Percentiles rank a stretch among this genome's conserved stretches.
phyloP scores from a whole-genome alignment of 1,284 basidiomycete species.

The Inonotus hispidus region DNA sequence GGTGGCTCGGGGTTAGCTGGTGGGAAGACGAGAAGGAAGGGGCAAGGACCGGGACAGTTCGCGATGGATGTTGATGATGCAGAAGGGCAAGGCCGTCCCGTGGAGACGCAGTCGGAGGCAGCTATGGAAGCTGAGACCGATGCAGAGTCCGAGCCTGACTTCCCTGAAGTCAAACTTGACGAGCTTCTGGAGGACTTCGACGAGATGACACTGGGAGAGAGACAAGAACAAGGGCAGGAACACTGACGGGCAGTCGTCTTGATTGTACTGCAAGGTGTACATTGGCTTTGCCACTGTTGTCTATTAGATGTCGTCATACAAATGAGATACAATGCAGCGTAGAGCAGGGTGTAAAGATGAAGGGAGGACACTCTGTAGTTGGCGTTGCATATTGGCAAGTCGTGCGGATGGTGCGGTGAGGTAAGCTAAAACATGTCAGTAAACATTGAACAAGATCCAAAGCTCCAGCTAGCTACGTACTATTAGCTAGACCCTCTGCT shows the following conservation, averaged over 20 bases:
- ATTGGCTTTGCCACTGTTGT: not conserved
- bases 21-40: slow-evolving; percentile 39
- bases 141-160: slow-evolving; percentile 81
- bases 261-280: not conserved
- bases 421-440: too few species aligned
- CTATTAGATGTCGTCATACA: not conserved
- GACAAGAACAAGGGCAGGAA: not conserved
- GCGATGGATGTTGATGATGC: slow-evolving; percentile 72
- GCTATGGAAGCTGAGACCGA: slow-evolving; percentile 36
- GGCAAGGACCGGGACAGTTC: slow-evolving; percentile 42
- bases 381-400: too few species aligned
- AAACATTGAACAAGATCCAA: too few species aligned
- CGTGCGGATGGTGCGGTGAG: too few species aligned
- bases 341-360: too few species aligned
- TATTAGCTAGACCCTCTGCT: too few species aligned
- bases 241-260: not conserved
- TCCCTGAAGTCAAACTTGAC: slow-evolving; percentile 83
- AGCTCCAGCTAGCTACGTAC: too few species aligned
- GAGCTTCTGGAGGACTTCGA: slow-evolving; percentile 94
- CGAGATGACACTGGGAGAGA: slow-evolving; percentile 61
- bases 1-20: slow-evolving; percentile 41
- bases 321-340: not conserved
- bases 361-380: too few species aligned
- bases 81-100: slow-evolving; percentile 27
- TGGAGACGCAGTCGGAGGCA: slow-evolving; percentile 10